These are phyloP conservation scores for Acanthamoeba castellanii DNA, from an alignment of 208 protist genomes.

Conservation along the genomic window DNA sequence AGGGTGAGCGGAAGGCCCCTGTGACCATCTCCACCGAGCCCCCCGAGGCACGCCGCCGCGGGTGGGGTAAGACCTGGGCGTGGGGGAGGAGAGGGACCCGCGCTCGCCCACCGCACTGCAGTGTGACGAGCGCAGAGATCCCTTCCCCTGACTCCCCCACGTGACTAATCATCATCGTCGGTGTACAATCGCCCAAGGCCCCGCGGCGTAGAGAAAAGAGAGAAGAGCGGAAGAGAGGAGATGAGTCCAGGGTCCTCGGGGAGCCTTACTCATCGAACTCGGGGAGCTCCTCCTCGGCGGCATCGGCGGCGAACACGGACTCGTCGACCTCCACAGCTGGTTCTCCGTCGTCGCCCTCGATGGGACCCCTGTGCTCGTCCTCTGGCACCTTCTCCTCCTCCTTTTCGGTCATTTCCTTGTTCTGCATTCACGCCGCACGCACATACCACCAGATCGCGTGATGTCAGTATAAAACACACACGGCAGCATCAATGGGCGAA, in stretches of 20 bases:
- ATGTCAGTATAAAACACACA: not conserved
- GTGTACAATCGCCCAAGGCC: not conserved
- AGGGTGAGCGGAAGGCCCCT: not conserved
- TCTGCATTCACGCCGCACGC: not conserved
- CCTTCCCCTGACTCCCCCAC: not conserved
- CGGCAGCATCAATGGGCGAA: not conserved
- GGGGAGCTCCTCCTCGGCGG: conserved; percentile 40
- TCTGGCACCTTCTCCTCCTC: not conserved
- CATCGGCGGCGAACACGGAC: conserved; percentile 64
- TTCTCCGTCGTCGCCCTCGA: conserved; percentile 61
- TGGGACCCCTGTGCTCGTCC: not conserved
- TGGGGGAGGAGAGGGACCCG: too few relatives aligned
- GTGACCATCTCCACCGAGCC: not conserved
- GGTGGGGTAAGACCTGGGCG: too few relatives aligned
- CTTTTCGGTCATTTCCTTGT: conserved; percentile 63
- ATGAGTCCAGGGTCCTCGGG: not conserved
- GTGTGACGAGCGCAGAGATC: too few relatives aligned
- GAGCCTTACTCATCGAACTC: not conserved
- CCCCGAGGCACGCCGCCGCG: too few relatives aligned
- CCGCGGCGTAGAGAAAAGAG: too few relatives aligned
- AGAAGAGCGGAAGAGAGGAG: not conserved
- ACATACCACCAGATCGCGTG: not conserved
- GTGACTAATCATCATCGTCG: too few relatives aligned
- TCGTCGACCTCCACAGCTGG: conserved; percentile 69
- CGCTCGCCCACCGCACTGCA: too few relatives aligned